A percentile compares a stretch with the other conserved stretches of the same genome.
These are phyloP conservation scores for Magnusiomyces clavatus DNA, from an alignment of 1,139 yeast genomes.

Conservation along the genomic window DNA sequence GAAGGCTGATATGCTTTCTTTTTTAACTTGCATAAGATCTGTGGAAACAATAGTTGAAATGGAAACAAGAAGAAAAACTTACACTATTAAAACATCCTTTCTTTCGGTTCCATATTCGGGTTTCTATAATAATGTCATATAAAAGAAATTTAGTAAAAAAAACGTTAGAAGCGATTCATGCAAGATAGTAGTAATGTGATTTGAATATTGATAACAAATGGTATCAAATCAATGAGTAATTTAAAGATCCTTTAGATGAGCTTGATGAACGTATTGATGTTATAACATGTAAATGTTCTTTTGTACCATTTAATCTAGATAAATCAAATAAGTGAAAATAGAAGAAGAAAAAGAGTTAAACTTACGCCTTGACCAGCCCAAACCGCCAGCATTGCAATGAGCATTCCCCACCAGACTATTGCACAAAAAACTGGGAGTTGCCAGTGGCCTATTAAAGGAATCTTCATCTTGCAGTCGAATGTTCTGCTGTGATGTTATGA, in stretches of 20 bases:
- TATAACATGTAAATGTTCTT: too few relatives aligned
- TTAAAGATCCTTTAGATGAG: neutral
- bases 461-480: too few relatives aligned
- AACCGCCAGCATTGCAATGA: slow-evolving; percentile 55
- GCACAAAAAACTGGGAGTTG: slow-evolving; percentile 50
- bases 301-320: neutral
- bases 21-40: neutral
- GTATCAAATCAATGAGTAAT: slow-evolving; percentile 19
- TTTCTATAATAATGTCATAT: neutral
- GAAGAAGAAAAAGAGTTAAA: neutral
- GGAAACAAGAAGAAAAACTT: neutral
- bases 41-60: neutral
- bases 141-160: too few relatives aligned
- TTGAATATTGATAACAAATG: slow-evolving; percentile 10
- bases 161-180: too few relatives aligned
- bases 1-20: slow-evolving; percentile 38
- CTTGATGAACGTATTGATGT: neutral
- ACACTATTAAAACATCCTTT: slow-evolving; percentile 10
- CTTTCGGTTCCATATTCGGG: slow-evolving; percentile 10
- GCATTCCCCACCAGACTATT: slow-evolving; percentile 71
- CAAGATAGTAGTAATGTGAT: neutral
- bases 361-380: slow-evolving; percentile 68
- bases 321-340: neutral
- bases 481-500: too few relatives aligned
- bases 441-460: slow-evolving; percentile 26